Base-by-base conservation (phyloP, 441 rosid species). In the Gossypium gossypioides region DNA sequence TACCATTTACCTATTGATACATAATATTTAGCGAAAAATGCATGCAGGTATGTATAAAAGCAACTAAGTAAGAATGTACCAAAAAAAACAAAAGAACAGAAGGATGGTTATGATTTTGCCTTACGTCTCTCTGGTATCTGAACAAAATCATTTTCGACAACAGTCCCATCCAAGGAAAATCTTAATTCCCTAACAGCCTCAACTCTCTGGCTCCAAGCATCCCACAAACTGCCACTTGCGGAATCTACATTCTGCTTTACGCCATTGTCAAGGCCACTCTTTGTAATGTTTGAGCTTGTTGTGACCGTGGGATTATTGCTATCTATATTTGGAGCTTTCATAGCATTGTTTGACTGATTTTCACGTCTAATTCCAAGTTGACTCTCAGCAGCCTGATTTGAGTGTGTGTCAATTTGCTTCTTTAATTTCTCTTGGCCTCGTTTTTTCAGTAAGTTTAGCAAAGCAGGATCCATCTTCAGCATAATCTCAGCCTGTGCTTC, bases 191-290 rank as follows among this genome's bases (percentile, higher is more conserved):
- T 82, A 71, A 83, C 84, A 59, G 91, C 88, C 82, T 94, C 97
- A 66, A 94, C 99, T 84, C 94, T 89, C 78, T 84, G 80, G 74
- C 89, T 87, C 99, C 97, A 94, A 62, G 81, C 68, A 82, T 81
- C 84, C 99, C 99, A 92, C 78, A 78, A 84, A 77, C 69, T 76
- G 71, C 79, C 83, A 75, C 61, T 70, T 64, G 66, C 62, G 50
- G 74, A 69, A 60, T 61, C 76, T 64, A 75, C 59, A 75, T 80
- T 82, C 75, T 80, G 84, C 61, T 73, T 25, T 60, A 37, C 69
- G 52, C 57, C 74, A 72, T 57, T 72, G 61, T 81, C 75, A 71
- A 57, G 79, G 48, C 67, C 78, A 69, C 64, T 70, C 22, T 75
- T 75, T 56, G 58, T 60, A 75, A 69, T 71, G 71, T 74, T 74